A percentile compares a stretch with the other conserved stretches of the same genome.
Conservation (phyloP, 192 early-diverging fungal genomes). For the Backusella psychrophila region DNA sequence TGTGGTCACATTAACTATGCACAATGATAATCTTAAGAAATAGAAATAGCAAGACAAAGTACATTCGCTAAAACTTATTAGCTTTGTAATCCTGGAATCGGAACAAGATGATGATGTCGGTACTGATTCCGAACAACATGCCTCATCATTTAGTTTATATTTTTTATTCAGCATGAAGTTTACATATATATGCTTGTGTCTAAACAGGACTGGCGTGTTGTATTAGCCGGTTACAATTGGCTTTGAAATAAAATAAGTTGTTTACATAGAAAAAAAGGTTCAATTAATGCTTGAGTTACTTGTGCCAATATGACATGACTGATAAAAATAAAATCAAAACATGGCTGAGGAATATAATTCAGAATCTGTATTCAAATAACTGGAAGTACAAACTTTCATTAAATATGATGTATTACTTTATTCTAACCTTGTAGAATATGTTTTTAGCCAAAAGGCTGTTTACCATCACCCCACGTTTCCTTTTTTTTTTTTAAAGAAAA, state of each 20-base stretch:
- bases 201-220: neutral
- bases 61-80: neutral
- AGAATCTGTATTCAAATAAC: neutral
- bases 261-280: neutral
- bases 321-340: neutral
- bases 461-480: neutral
- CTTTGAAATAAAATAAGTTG: neutral
- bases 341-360: neutral
- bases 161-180: neutral
- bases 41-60: neutral
- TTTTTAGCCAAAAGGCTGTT: neutral
- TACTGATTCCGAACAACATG: neutral
- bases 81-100: neutral
- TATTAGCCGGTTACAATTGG: neutral
- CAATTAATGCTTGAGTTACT: neutral
- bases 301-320: neutral
- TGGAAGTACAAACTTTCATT: neutral
- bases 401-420: neutral
- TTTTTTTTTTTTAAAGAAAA: neutral
- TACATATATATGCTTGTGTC: neutral
- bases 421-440: neutral
- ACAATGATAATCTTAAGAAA: neutral
- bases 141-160: neutral
- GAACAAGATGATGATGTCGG: neutral
- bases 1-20: neutral